Base-by-base conservation (phyloP, 2,329 filamentous ascomycete species). In the Byssochlamys sp. region DNA sequence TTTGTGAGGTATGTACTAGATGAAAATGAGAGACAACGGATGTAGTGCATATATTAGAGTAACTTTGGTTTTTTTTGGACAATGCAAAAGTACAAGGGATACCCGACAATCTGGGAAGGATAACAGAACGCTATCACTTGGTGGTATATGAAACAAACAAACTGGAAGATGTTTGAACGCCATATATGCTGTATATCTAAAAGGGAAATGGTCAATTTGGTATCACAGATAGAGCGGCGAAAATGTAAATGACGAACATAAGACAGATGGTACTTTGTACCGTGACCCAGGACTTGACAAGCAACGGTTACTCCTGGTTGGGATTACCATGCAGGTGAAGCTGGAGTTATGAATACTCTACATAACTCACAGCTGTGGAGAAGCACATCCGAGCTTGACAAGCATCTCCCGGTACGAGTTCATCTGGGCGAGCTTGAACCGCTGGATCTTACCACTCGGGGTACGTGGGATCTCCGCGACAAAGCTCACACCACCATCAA, bases 371-470 rank as follows among this genome's bases (percentile, higher is more conserved):
- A 45, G 12, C n/a, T 45, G 39, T 1, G 39, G 39, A 45, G 39
- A 19, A 19, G 5, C 39, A 19, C 39, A 14, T 19, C 39, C n/a
- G 12, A 45, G 39, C 5, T 19, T 45, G 5, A 14, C 39, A 19
- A 45, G 39, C 58, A 74, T 69, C 48, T 72, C 69, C 2, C 72
- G 66, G 57, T 74, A 73, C 10, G 66, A 61, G 57, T 73, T 73
- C 71, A 74, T 73, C 62, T 73, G 69, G 1, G 68, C 61, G 27
- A 75, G 64, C 57, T 69, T 73, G 65, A 72, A 73, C 6, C 75
- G 68, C 58, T 77, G 70, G 54, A 81, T 78, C 67, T 81, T 81
- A 12, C 79, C 79, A 58, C 77, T 78, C 0, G 77, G 69, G 2
- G 76, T 77, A 52, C 77, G 76, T 3, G 79, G 78, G 33, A 81